Percentiles rank a stretch among this genome's conserved stretches.
phyloP scores from a whole-genome alignment of 2,329 filamentous ascomycete genomes.

The Ascochyta koolunga region DNA sequence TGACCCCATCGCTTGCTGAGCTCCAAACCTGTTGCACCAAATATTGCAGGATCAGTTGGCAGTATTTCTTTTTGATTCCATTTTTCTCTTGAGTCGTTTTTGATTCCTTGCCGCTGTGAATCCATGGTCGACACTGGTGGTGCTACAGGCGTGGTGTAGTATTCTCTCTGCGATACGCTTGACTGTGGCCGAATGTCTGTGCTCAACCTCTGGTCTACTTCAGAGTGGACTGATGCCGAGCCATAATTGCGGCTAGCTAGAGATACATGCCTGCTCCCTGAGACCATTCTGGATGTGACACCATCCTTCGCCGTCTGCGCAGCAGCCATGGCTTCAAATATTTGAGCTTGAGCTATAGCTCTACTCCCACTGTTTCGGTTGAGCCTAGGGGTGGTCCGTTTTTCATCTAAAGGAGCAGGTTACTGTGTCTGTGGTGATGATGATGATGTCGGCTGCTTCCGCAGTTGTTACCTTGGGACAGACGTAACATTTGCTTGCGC shows the following conservation, averaged over 20 bases:
- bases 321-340: constrained; percentile 37
- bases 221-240: constrained; percentile 24
- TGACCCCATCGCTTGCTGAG: background rate
- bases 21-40: background rate
- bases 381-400: constrained; percentile 27
- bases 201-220: constrained; percentile 2
- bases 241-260: constrained; percentile 18
- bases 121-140: background rate
- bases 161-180: constrained; percentile 3
- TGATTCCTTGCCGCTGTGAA: background rate
- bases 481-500: background rate
- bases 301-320: constrained; percentile 16
- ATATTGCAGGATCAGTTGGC: background rate
- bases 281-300: background rate
- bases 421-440: background rate
- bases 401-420: constrained; percentile 16
- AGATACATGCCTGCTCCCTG: constrained; percentile 7
- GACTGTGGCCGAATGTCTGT: background rate
- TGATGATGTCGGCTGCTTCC: background rate
- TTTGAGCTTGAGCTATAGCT: constrained; percentile 38
- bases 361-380: constrained; percentile 35
- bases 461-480: background rate
- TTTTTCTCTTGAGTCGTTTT: too few relatives aligned
- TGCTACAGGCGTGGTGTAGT: background rate
- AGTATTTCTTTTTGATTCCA: background rate